A percentile compares a stretch with the other conserved stretches of the same genome.
These are phyloP conservation scores for Daldinia concentrica DNA, from an alignment of 495 filamentous ascomycete species.

Conservation along the genomic window DNA sequence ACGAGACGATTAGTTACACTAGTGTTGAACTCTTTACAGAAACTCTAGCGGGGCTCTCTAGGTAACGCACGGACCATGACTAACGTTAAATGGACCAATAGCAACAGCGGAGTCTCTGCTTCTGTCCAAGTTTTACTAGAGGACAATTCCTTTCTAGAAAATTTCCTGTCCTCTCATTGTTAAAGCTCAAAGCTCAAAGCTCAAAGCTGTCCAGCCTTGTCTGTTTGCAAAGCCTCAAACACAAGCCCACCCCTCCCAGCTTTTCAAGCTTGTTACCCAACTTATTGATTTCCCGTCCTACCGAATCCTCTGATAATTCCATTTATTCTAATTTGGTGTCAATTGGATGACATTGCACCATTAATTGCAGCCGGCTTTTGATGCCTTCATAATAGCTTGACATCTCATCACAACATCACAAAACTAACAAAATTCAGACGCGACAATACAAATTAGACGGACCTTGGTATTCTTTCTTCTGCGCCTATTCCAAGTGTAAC, in stretches of 20 bases:
- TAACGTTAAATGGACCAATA: neutral
- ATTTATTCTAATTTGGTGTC: neutral
- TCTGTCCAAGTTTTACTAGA: constrained; percentile 7
- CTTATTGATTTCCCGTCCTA: neutral
- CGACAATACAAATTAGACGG: neutral
- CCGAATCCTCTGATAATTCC: neutral
- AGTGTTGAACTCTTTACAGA: neutral
- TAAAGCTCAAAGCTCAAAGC: no score
- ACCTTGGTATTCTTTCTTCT: neutral
- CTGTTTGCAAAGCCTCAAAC: constrained; percentile 34
- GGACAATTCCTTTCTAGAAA: constrained; percentile 36
- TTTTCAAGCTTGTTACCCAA: neutral
- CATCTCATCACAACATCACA: neutral
- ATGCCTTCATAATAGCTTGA: neutral
- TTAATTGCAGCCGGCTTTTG: neutral
- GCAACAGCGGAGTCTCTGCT: neutral
- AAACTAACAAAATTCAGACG: neutral
- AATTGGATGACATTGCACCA: neutral
- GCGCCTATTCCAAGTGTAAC: neutral
- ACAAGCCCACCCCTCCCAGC: neutral
- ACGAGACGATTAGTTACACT: neutral
- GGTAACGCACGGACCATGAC: neutral
- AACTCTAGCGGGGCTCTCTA: neutral
- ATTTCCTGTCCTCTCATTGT: constrained; percentile 10
- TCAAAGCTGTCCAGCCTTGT: constrained; percentile 27